Base-by-base conservation (phyloP, 2,329 filamentous ascomycete genomes). In the Scolecobasidium constrictum region DNA sequence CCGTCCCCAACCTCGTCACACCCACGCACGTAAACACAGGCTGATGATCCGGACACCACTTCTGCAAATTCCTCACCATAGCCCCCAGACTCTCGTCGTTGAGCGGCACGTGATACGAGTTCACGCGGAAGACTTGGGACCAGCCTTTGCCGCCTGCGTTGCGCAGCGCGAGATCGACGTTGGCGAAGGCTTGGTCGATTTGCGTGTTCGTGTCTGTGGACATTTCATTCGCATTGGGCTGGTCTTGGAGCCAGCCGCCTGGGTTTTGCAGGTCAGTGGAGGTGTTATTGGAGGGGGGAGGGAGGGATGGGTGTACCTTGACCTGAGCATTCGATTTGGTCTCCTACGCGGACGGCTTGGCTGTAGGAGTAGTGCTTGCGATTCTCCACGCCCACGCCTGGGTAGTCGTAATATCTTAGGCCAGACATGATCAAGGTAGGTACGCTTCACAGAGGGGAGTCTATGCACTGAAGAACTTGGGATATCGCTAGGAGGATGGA, bases 111-210 rank as follows among this genome's bases (percentile, higher is more conserved):
- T 21, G 31, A 38, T 56, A 56, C 3, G 45, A 49, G 23, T 56
- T 56, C 5, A 63, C 49, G 6, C 56, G 47, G 41, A 52, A 62
- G 0, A 78, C 75, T 45, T 78, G 71, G n/a, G 54, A 53, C 70
- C 70, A 75, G 3, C 72, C 73, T 45, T 71, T 67, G 1, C 71
- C 72, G 1, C 77, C 76, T 0, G 73, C 73, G 13, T 67, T 50
- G 34, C 63, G 66, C 4, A 80, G 56, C 20, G 54, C 59, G 4
- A 63, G 52, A 1, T 81, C 72, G 7, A 78, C 69, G 44, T 79
- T 81, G 3, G 52, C 55, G 49, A 80, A 80, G 0, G 74, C 71
- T 42, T 60, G 58, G 21, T 57, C 54, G 46, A 62, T 60, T 38
- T 63, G 48, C 0, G 43, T 51, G 33, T 55, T 49, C 44, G 58